Percentiles rank a stretch among this genome's conserved stretches.
These are phyloP conservation scores for Eruca vesicaria DNA, from an alignment of 441 rosid species.

Conservation along the genomic window DNA sequence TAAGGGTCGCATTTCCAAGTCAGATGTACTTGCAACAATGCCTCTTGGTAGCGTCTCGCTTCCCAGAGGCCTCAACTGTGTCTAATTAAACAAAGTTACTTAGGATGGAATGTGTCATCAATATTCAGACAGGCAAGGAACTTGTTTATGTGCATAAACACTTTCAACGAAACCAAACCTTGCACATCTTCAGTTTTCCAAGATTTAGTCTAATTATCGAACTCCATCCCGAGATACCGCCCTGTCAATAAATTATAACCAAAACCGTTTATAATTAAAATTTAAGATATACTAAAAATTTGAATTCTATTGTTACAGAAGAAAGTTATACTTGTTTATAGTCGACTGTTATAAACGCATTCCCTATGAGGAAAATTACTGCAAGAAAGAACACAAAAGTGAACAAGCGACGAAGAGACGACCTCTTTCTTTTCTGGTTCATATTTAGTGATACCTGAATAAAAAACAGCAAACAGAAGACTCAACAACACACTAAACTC, in stretches of 20 bases:
- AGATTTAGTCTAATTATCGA: constrained; percentile 32
- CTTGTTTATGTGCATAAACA: neutral
- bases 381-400: constrained; percentile 42
- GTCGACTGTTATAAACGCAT: constrained; percentile 47
- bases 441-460: constrained; percentile 38
- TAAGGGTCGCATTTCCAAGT: constrained; percentile 70
- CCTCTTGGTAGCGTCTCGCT: constrained; percentile 67
- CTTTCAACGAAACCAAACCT: constrained; percentile 56
- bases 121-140: neutral
- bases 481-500: neutral
- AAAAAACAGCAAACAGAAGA: neutral
- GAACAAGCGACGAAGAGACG: constrained; percentile 38
- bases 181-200: constrained; percentile 40
- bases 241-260: constrained; percentile 40
- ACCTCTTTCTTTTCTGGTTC: constrained; percentile 37
- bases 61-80: constrained; percentile 45
- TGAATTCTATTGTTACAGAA: neutral
- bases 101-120: constrained; percentile 9
- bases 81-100: constrained; percentile 33
- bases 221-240: constrained; percentile 40
- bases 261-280: neutral
- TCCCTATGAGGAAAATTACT: constrained; percentile 51
- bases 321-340: constrained; percentile 46
- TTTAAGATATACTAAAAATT: neutral
- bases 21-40: constrained; percentile 57